A percentile compares a stretch with the other conserved stretches of the same genome.
Evolutionary conservation across 2,329 filamentous ascomycete species (phyloP).

Genomic region (Penicillium capsulatum): DNA sequence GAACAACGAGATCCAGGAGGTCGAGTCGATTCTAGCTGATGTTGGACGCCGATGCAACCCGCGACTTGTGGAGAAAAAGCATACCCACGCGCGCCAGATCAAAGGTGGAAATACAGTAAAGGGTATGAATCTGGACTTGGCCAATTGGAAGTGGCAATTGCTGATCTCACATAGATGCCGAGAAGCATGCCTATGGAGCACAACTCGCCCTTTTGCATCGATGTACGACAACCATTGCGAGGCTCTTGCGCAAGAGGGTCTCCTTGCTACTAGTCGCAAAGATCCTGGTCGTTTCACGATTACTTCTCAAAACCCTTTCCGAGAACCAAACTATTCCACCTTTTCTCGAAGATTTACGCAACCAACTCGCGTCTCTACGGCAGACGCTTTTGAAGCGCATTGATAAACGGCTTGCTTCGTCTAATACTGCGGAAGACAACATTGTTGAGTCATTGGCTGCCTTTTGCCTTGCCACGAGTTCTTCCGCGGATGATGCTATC

Average conservation of each 20-base stretch:
- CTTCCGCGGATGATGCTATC: conserved; percentile 72
- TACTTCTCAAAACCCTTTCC: conserved; percentile 69
- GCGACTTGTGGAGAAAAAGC: conserved; percentile 63
- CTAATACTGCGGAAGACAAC: conserved; percentile 41
- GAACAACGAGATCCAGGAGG: conserved; percentile 69
- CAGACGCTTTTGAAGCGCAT: conserved; percentile 62
- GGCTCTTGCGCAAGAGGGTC: conserved; percentile 49
- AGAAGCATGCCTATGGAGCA: conserved; percentile 49
- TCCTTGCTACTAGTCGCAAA: conserved; percentile 60
- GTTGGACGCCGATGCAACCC: conserved; percentile 77
- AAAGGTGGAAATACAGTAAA: conserved; percentile 34
- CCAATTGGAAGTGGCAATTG: conserved; percentile 2
- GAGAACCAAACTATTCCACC: conserved; percentile 47
- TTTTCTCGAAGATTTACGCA: conserved; percentile 60
- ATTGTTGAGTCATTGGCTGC: conserved; percentile 74
- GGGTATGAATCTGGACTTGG: conserved; percentile 25
- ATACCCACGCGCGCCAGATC: conserved; percentile 52
- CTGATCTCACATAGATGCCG: conserved; percentile 34
- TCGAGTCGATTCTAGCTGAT: conserved; percentile 65
- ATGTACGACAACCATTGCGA: conserved; percentile 51
- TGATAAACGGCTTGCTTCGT: conserved; percentile 51
- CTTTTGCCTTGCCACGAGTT: conserved; percentile 76
- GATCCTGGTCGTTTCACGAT: conserved; percentile 67
- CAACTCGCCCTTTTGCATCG: conserved; percentile 57
- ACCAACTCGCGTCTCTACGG: conserved; percentile 59